phyloP scores from a whole-genome alignment of 192 early-diverging fungal genomes.

The Anaeromyces robustus region DNA sequence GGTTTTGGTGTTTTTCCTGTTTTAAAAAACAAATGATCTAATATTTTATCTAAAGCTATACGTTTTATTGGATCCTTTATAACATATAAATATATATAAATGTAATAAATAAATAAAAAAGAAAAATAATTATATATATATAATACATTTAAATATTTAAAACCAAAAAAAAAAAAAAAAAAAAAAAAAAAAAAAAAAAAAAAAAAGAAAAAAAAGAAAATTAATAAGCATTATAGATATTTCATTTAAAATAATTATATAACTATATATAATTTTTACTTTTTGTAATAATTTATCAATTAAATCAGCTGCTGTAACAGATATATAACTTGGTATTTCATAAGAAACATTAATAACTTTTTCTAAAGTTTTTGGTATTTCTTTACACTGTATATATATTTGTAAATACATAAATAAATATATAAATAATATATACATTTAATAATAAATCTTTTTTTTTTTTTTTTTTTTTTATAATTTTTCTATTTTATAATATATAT shows the following conservation, averaged over 20 bases:
- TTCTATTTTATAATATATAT: neutral
- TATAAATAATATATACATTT: no score
- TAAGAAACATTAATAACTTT: constrained; percentile 31
- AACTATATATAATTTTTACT: neutral
- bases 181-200: neutral
- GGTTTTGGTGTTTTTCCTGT: neutral
- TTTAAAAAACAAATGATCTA: constrained; percentile 38
- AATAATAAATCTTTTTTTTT: no score
- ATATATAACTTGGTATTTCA: constrained; percentile 31
- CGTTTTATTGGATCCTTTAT: constrained; percentile 31
- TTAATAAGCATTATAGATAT: no score
- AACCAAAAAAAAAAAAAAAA: no score
- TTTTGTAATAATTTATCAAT: constrained; percentile 38
- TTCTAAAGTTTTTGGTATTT: constrained; percentile 34
- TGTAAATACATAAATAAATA: no score
- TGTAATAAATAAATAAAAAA: neutral
- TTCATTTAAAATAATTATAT: no score
- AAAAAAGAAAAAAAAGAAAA: no score
- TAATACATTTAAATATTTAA: no score
- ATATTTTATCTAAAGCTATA: constrained; percentile 22
- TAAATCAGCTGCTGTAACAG: constrained; percentile 30
- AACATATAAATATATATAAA: no score
- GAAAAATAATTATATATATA: neutral
- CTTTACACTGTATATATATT: neutral
- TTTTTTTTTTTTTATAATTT: no score